A percentile compares a stretch with the other conserved stretches of the same genome.
Evolutionary conservation across 108 stramenopile species (phyloP).

Genomic region (Conticribra weissflogii): DNA sequence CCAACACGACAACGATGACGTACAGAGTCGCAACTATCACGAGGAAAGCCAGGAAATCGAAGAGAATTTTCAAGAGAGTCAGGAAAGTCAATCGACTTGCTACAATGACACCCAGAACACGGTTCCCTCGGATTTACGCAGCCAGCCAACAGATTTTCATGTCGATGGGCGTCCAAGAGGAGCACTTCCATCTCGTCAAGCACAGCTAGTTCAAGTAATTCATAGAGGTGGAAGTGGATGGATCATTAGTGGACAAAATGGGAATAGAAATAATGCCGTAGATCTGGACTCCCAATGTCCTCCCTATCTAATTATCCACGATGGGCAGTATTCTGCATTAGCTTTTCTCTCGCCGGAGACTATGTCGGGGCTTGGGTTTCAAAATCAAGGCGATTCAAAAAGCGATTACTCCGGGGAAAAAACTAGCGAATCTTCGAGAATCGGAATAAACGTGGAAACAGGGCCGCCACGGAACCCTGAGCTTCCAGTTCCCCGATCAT

Average conservation of each 20-base stretch:
- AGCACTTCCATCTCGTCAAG: slow-evolving; percentile 24
- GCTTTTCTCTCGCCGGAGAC: slow-evolving; percentile 31
- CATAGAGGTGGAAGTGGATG: slow-evolving; percentile 21
- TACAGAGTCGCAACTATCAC: no score
- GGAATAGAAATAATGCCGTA: not conserved
- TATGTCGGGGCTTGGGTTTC: not conserved
- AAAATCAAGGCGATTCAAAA: not conserved
- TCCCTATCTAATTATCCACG: slow-evolving; percentile 37
- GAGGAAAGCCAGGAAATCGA: no score
- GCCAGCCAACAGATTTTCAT: not conserved
- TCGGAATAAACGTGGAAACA: no score
- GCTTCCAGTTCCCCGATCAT: no score
- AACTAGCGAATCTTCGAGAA: not conserved
- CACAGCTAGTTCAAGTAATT: slow-evolving; percentile 39
- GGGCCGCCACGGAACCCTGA: no score
- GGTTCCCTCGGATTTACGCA: slow-evolving; percentile 23
- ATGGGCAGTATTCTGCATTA: slow-evolving; percentile 23
- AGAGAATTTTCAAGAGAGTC: no score
- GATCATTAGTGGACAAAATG: not conserved
- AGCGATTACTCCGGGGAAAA: not conserved
- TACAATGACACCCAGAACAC: slow-evolving; percentile 33
- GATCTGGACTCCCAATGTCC: slow-evolving; percentile 10
- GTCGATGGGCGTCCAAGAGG: not conserved
- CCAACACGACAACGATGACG: not conserved
- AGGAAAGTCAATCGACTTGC: not conserved